Evolutionary conservation across 805 yeast genomes (phyloP).

Genomic region (Wickerhamiella bombiphila): DNA sequence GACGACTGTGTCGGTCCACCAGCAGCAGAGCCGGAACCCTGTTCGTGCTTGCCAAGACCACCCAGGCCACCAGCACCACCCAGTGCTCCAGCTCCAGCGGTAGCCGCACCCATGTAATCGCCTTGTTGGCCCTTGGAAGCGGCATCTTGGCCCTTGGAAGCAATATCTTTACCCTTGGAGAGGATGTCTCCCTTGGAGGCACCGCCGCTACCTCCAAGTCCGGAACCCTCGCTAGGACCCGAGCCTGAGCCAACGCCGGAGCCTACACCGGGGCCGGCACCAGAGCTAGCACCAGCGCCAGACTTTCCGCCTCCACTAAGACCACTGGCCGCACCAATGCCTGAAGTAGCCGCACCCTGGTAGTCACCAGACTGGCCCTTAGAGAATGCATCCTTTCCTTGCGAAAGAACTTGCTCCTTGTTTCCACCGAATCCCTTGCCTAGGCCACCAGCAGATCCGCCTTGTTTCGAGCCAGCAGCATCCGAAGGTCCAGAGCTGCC

Average conservation of each 20-base stretch:
- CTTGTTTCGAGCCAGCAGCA: too few relatives aligned
- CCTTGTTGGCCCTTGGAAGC: conserved; percentile 4
- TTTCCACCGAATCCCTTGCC: too few relatives aligned
- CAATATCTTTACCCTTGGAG: background rate
- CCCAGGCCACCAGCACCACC: conserved; percentile 22
- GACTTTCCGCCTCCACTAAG: conserved; percentile 4
- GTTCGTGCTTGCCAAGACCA: too few relatives aligned
- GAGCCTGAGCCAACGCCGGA: conserved; percentile 8
- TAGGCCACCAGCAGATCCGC: too few relatives aligned
- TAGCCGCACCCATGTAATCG: conserved; percentile 11
- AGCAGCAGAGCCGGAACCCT: background rate
- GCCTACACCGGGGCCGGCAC: conserved; percentile 5
- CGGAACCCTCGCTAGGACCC: conserved; percentile 5
- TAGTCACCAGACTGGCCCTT: conserved; percentile 4
- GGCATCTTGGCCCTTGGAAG: background rate
- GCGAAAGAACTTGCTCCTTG: too few relatives aligned
- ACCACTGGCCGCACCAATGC: too few relatives aligned
- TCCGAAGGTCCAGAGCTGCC: too few relatives aligned
- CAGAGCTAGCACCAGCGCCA: conserved; percentile 8
- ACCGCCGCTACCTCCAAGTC: conserved; percentile 4
- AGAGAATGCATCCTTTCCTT: too few relatives aligned
- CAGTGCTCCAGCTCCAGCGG: conserved; percentile 17
- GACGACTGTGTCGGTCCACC: background rate
- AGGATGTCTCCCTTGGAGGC: conserved; percentile 1
- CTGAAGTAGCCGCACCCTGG: conserved; percentile 3